Conservation (phyloP, 192 early-diverging fungal genomes). For the Globomyces pollinis-pini region DNA sequence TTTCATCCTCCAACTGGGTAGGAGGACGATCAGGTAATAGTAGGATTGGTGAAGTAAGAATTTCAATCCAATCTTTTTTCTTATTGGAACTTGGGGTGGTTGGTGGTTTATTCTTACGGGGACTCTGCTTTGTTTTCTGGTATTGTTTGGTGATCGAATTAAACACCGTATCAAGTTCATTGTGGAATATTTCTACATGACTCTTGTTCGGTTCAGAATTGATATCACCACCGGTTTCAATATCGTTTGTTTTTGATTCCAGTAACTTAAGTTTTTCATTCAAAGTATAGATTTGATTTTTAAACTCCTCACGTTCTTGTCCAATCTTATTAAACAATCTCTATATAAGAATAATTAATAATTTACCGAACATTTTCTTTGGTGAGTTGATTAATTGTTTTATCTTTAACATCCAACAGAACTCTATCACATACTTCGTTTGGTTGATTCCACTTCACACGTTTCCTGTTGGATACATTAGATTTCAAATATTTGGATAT, state of each 20-base stretch:
- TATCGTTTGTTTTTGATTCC: neutral
- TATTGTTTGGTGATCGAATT: neutral
- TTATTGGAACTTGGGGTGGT: neutral
- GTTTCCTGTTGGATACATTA: neutral
- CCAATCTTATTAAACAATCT: constrained; percentile 14
- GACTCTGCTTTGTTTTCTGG: neutral
- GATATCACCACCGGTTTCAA: neutral
- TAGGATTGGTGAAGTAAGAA: too few species aligned
- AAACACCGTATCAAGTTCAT: neutral
- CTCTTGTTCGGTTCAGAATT: neutral
- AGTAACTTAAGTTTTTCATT: neutral
- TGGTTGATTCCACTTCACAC: neutral
- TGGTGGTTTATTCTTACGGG: neutral
- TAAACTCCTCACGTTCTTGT: neutral
- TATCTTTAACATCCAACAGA: constrained; percentile 1
- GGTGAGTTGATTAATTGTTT: constrained; percentile 2
- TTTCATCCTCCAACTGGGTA: neutral
- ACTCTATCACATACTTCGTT: neutral
- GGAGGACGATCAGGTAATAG: too few species aligned
- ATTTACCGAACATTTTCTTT: neutral
- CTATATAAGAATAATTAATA: neutral
- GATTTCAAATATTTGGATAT: neutral
- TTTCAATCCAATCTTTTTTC: neutral
- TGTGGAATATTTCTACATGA: neutral
- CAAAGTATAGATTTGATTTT: neutral